Conservation (phyloP, 352 stramenopile species). For the Phytophthora macrochlamydospora region DNA sequence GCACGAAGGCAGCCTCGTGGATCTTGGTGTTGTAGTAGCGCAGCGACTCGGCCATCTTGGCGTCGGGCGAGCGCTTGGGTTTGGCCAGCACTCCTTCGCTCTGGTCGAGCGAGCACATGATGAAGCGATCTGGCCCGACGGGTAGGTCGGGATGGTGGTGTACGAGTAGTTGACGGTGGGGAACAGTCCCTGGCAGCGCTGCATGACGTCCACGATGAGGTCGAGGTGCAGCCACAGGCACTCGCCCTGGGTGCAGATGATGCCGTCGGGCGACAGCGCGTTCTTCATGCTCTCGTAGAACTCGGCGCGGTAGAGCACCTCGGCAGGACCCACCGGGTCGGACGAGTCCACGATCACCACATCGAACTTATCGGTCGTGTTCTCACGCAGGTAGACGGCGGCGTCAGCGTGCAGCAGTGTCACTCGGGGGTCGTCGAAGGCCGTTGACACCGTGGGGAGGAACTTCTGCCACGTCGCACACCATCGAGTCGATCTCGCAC, state of each 20-base stretch:
- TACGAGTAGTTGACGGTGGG: constrained; percentile 98
- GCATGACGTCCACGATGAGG: constrained; percentile 96
- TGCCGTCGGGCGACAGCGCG: constrained; percentile 82
- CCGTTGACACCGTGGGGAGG: constrained; percentile 89
- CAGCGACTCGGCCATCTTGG: constrained; percentile 73
- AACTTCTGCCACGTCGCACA: constrained; percentile 97
- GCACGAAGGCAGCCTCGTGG: constrained; percentile 96
- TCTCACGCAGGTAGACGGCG: constrained; percentile 86
- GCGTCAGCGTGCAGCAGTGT: constrained; percentile 94
- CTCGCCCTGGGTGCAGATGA: constrained; percentile 95
- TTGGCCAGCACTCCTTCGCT: constrained; percentile 56
- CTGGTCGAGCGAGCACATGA: constrained; percentile 89
- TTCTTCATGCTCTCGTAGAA: constrained; percentile 97
- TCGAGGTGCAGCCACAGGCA: constrained; percentile 98
- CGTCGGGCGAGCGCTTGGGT: constrained; percentile 69
- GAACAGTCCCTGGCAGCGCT: constrained; percentile 91
- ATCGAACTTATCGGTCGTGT: constrained; percentile 92
- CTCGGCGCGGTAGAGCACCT: constrained; percentile 94
- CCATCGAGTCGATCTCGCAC: constrained; percentile 99
- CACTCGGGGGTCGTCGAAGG: constrained; percentile 96
- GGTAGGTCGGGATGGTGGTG: constrained; percentile 99
- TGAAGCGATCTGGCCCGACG: constrained; percentile 99
- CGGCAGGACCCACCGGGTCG: constrained; percentile 94
- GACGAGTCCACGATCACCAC: constrained; percentile 98
- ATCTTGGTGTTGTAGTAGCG: constrained; percentile 96